A percentile compares a stretch with the other conserved stretches of the same genome.
Conservation (phyloP, 306 rosid genomes). For the Pachyrhizus erosus region DNA sequence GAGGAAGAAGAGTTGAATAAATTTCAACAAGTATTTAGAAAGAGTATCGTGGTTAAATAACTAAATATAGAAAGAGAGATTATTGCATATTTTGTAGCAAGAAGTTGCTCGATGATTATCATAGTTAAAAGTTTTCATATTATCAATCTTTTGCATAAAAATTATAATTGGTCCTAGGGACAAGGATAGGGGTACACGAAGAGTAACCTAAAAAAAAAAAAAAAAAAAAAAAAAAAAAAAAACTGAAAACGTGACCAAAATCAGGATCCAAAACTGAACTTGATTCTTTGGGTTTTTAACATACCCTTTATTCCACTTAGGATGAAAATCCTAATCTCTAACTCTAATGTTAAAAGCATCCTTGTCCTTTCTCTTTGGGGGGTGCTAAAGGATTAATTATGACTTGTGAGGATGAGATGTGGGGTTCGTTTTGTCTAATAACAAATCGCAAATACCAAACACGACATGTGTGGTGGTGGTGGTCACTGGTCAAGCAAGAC, state of each 20-base stretch:
- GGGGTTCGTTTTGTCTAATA: slow-evolving; percentile 30
- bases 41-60: too few species aligned
- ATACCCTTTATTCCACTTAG: slow-evolving; percentile 35
- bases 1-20: too few species aligned
- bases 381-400: not conserved
- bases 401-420: slow-evolving; percentile 34
- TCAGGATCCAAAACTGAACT: not conserved
- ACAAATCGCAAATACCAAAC: slow-evolving; percentile 21
- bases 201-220: not conserved
- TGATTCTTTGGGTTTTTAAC: not conserved
- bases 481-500: not conserved
- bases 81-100: too few species aligned
- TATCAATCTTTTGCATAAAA: not conserved
- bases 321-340: not conserved
- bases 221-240: too few species aligned
- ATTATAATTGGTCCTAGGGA: not conserved
- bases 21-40: too few species aligned
- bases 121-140: not conserved
- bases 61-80: too few species aligned
- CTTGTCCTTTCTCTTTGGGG: slow-evolving; percentile 31
- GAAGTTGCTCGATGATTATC: not conserved
- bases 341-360: slow-evolving; percentile 34
- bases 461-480: slow-evolving; percentile 30
- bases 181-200: not conserved
- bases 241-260: slow-evolving; percentile 13